Conservation (phyloP, 805 yeast species). For the Lipomyces anomalus region DNA sequence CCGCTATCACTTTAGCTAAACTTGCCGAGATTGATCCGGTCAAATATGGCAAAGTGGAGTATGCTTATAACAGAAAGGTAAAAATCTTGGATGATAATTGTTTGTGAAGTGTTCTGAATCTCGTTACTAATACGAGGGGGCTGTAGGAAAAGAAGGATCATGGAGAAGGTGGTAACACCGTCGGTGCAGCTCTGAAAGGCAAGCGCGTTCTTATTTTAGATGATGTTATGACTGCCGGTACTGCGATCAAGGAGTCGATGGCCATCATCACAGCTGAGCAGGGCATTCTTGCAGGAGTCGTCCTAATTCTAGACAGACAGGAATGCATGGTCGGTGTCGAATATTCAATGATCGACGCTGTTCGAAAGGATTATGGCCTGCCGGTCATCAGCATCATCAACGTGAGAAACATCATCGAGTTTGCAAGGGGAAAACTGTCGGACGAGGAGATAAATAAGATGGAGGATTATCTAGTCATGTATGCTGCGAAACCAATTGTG, state of each 20-base stretch:
- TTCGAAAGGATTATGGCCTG: slow-evolving; percentile 61
- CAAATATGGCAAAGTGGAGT: slow-evolving; percentile 65
- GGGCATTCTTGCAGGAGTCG: slow-evolving; percentile 75
- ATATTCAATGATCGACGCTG: slow-evolving; percentile 75
- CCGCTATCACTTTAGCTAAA: slow-evolving; percentile 88
- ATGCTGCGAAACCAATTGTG: slow-evolving; percentile 15
- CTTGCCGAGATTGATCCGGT: slow-evolving; percentile 76
- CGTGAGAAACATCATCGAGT: slow-evolving; percentile 65
- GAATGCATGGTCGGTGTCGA: slow-evolving; percentile 68
- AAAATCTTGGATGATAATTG: slow-evolving; percentile 2
- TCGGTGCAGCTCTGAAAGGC: slow-evolving; percentile 69
- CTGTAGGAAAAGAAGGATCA: slow-evolving; percentile 82
- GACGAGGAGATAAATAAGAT: slow-evolving; percentile 16
- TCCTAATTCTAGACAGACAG: slow-evolving; percentile 92
- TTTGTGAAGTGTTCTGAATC: neutral
- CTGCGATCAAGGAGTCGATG: slow-evolving; percentile 93
- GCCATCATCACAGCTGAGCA: slow-evolving; percentile 62
- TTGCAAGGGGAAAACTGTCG: slow-evolving; percentile 20
- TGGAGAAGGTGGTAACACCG: slow-evolving; percentile 96
- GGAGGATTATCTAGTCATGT: slow-evolving; percentile 16
- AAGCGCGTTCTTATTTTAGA: slow-evolving; percentile 81
- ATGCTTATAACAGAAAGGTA: slow-evolving; percentile 87
- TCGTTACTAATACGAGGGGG: neutral
- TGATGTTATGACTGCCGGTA: slow-evolving; percentile 98
- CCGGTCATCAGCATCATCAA: slow-evolving; percentile 81